Base-by-base conservation (phyloP, 441 rosid genomes). In the Pelargonium hybrid region DNA sequence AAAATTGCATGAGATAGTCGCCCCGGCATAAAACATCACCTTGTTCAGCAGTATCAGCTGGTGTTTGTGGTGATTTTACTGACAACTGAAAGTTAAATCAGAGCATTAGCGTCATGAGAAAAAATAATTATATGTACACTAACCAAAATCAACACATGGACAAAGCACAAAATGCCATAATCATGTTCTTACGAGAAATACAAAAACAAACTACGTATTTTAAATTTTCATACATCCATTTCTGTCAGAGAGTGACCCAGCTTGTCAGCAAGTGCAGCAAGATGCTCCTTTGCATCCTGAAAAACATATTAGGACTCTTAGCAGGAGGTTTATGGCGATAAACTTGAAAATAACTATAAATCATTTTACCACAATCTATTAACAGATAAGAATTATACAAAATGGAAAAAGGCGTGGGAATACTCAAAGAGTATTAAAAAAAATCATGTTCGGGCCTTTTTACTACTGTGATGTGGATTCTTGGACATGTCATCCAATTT, bases 201-300 rank as follows among this genome's bases (percentile, higher is more conserved):
- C n/a, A n/a, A n/a, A n/a, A n/a, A n/a, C n/a, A n/a, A 67, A 34
- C 18, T 57, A 23, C 61, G 63, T 64, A 80, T 67, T 67, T 17
- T 67, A 7, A 59, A 77, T 73, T 69, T 74, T 47, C 82, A 68
- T 92, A 94, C 98, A 81, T 90, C 84, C 71, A 92, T 94, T 79
- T 87, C 98, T 15, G 93, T 85, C 80, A 94, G 85, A 71, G 98
- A 89, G 17, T 87, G 71, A 74, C 97, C 98, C 83, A 94, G 85
- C 85, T 90, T 85, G 88, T 92, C 92, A 54, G 93, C 99, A 79
- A 94, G 72, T 5, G 99, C 98, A 69, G 86, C 86, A 73, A 94
- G 94, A 82, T 92, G 97, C 86, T 89, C 97, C 85, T 92, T 94
- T 56, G 97, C 98, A 73, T 94, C 99, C 98, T 94, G 90, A 66